A percentile compares a stretch with the other conserved stretches of the same genome.
Conservation (phyloP, 2,329 filamentous ascomycete species). For the Aspergillus sp. region DNA sequence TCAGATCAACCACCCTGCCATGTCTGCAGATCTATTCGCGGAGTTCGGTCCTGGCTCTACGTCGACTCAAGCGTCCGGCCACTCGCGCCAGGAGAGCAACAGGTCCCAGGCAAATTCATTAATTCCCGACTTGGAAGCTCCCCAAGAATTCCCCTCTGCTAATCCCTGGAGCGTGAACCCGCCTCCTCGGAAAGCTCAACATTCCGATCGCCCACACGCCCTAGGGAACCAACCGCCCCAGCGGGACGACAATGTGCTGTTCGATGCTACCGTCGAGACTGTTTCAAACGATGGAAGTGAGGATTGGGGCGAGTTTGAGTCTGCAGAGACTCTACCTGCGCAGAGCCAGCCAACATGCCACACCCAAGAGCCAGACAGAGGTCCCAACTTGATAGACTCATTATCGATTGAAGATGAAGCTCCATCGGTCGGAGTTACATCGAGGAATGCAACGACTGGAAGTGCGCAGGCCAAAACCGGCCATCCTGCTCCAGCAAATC, state of each 20-base stretch:
- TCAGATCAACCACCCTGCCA: too few species aligned
- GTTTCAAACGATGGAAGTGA: slow-evolving; percentile 24
- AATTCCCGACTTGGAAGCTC: slow-evolving; percentile 14
- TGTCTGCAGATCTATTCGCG: slow-evolving; percentile 47
- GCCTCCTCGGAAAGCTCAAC: slow-evolving; percentile 3
- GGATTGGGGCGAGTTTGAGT: slow-evolving; percentile 40
- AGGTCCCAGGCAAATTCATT: slow-evolving; percentile 11
- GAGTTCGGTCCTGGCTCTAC: slow-evolving; percentile 35
- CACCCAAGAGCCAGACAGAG: slow-evolving; percentile 1
- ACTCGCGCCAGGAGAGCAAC: slow-evolving; percentile 4
- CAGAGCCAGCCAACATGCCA: slow-evolving; percentile 2
- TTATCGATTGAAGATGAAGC: slow-evolving; percentile 19
- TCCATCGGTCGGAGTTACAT: slow-evolving; percentile 4
- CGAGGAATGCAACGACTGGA: slow-evolving; percentile 1
- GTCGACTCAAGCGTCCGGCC: slow-evolving; percentile 9
- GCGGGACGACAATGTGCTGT: slow-evolving; percentile 46
- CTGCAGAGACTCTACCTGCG: slow-evolving; percentile 17
- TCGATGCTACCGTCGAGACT: slow-evolving; percentile 45
- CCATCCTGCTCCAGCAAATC: slow-evolving; percentile 4
- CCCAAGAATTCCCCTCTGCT: slow-evolving; percentile 10
- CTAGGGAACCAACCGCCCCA: slow-evolving; percentile 8
- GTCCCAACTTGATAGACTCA: slow-evolving; percentile 20
- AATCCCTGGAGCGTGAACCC: slow-evolving; percentile 5
- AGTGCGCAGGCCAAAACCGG: slow-evolving; percentile 10
- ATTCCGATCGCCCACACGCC: not conserved